Evolutionary conservation across 139 green algal genomes (phyloP), one percentile per base, ranked within the genome.

Genomic region (Zygnema cylindricum): DNA sequence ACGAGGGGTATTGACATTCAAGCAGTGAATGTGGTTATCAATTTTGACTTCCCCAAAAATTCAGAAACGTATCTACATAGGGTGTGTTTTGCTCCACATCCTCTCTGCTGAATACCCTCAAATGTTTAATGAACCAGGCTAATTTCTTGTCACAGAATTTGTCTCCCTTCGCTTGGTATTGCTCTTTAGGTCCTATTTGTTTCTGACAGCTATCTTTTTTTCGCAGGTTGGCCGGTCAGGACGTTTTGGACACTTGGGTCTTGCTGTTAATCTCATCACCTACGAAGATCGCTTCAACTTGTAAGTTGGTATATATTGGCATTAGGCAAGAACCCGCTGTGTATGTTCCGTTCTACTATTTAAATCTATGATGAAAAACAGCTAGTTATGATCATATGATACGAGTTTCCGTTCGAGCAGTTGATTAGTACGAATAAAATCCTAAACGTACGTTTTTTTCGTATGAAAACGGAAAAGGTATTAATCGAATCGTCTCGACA

Each of bases 41-140:
- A 99, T 93, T 99, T 99, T 92, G 98, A 99, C 94, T 99, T 99
- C 94, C 98, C 98, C 73, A 99, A 99, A 95, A 98, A 98, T 90
- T 95, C 94, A 2, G 98, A 99, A 93, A 99, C 98, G 0, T 99
- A 99, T 93, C 95, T 99, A 71, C 98, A 99, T 93, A 93, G 98
- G 54, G 97, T 98, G 30, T 73, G 57, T 25, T 30, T 30, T 30
- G 30, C 30, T 30, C 57, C 57, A 25, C 30, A 25, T 30, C 57
- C 57, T 73, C 57, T 30, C 57, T 30, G 30, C 57, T 30, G 30
- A 25, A n/a, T n/a, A n/a, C n/a, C n/a, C n/a, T n/a, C n/a, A n/a
- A n/a, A n/a, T n/a, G n/a, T n/a, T n/a, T n/a, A n/a, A n/a, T n/a
- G n/a, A n/a, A n/a, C n/a, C n/a, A n/a, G n/a, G n/a, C n/a, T n/a